phyloP scores from a whole-genome alignment of 1,284 basidiomycete genomes.

The Ganoderma leucocontextum region DNA sequence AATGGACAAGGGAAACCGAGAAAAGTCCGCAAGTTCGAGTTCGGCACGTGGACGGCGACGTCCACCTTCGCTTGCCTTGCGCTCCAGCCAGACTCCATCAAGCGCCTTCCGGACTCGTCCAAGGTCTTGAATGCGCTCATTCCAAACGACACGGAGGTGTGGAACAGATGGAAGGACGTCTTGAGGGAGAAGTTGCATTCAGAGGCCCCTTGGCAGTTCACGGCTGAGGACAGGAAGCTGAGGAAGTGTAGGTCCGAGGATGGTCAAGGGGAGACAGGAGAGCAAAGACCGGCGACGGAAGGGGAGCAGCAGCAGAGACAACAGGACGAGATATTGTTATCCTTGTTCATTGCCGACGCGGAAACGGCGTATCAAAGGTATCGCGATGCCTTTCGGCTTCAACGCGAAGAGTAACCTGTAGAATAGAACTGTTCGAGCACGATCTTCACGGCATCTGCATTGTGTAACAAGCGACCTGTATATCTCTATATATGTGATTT shows the following conservation, averaged over 20 bases:
- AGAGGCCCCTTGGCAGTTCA: not conserved
- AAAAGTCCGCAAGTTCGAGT: constrained; percentile 20
- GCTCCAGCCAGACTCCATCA: constrained; percentile 12
- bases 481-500: not conserved
- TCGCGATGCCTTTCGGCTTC: not conserved
- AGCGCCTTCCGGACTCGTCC: constrained; percentile 8
- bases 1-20: not conserved
- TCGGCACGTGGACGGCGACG: constrained; percentile 28
- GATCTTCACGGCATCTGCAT: not conserved
- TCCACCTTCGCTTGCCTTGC: constrained; percentile 25
- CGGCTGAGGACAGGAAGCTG: constrained; percentile 14
- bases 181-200: constrained; percentile 14
- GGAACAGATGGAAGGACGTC: constrained; percentile 29
- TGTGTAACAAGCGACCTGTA: not conserved
- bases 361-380: not conserved
- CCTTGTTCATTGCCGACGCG: not conserved
- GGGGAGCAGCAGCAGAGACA: not conserved
- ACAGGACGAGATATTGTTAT: not conserved
- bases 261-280: not conserved
- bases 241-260: not conserved
- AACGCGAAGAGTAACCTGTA: not conserved
- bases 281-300: not conserved
- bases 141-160: constrained; percentile 31
- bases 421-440: not conserved
- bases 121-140: constrained; percentile 29